Percentiles rank a stretch among this genome's conserved stretches.
These are phyloP conservation scores for Phytophthora foliorum DNA, from an alignment of 352 stramenopile species.

Conservation along the genomic window DNA sequence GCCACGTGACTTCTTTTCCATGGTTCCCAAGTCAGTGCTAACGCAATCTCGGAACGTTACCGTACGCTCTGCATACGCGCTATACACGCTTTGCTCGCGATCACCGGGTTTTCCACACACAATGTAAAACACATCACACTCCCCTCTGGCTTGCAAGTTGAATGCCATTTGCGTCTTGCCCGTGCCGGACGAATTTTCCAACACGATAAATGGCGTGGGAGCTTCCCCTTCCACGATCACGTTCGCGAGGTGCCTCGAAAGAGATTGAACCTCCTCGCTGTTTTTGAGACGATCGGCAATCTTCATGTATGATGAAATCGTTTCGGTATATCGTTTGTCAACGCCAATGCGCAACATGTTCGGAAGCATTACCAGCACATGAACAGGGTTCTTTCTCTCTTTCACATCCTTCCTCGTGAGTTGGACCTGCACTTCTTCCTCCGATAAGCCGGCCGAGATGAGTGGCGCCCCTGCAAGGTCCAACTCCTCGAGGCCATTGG, in stretches of 20 bases:
- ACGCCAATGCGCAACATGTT: background rate
- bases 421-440: no score
- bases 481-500: no score
- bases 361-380: no score
- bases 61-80: background rate
- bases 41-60: background rate
- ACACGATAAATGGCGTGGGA: slow-evolving; percentile 14
- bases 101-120: slow-evolving; percentile 3
- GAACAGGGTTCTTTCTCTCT: no score
- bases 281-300: background rate
- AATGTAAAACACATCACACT: slow-evolving; percentile 19
- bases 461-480: no score
- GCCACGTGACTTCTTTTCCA: background rate
- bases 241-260: background rate
- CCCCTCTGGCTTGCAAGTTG: slow-evolving; percentile 17
- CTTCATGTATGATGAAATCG: background rate
- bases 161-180: slow-evolving; percentile 27
- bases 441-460: no score
- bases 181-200: slow-evolving; percentile 23
- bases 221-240: background rate
- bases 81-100: slow-evolving; percentile 9
- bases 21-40: background rate
- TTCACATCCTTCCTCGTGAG: no score
- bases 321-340: background rate
- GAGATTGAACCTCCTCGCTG: background rate